Evolutionary conservation across 169 alveolate genomes (phyloP), one percentile per base, ranked within the genome.

Genomic region (Plasmodium blacklocki): DNA sequence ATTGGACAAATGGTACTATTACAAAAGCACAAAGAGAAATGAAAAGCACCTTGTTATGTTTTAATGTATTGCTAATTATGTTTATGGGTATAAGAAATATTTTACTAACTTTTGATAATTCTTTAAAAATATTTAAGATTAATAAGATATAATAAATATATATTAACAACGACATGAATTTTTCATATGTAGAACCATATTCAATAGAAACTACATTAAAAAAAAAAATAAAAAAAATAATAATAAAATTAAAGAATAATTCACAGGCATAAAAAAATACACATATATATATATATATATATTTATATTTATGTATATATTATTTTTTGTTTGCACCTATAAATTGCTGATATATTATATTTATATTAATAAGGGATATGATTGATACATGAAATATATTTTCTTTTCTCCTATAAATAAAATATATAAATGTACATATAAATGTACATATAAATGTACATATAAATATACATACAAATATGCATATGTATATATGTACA

Each of bases 341-440:
- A 29, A 80, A 67, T 29, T 80, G 90, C 73, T 80, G 63, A 18
- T 80, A 80, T 14, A 67, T 60, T 47, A 80, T 67, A 52, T 63
- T 62, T 32, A 68, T n/a, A 26, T 67, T 59, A 59, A 80, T 32
- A 60, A 68, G 29, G 8, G 11, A 15, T 0, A 68, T 63, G 39
- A 80, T 54, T 19, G 45, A 15, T 23, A 45, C 12, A 58, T 67
- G 74, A 14, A 66, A 15, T 49, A 68, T 2, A 49, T 80, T 80
- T 59, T 29, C 7, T 58, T 43, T 18, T 47, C 3, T 80, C 60
- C 90, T 80, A 60, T 15, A 11, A 23, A 56, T 39, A 39, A 59
- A 58, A 74, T 21, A 32, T n/a, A n/a, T n/a, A n/a, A n/a, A n/a
- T 32, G 9, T 32, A 32, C 45, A 32, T 32, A 32, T 6, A 32